These are phyloP conservation scores for Lepidium aucheri DNA, from an alignment of 345 rosid species.

Conservation along the genomic window DNA sequence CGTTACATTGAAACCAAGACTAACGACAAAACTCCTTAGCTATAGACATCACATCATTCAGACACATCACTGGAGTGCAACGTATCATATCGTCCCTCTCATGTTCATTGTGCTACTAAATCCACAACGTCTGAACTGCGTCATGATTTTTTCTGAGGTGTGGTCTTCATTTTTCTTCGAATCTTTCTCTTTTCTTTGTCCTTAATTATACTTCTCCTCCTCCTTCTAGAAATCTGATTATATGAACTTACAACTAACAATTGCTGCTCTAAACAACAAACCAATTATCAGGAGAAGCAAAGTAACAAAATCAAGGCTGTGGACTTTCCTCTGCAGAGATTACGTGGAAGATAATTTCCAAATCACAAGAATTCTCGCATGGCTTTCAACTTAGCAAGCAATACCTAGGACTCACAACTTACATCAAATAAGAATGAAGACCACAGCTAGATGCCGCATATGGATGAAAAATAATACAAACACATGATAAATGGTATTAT, in stretches of 20 bases:
- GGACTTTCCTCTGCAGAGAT: constrained; percentile 78
- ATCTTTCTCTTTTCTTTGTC: constrained; percentile 87
- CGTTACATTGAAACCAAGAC: too few species aligned
- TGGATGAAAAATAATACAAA: too few species aligned
- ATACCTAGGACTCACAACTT: neutral
- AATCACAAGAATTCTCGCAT: constrained; percentile 2
- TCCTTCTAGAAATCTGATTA: constrained; percentile 50
- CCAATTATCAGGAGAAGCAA: neutral
- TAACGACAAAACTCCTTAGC: too few species aligned
- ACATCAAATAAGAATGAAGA: neutral
- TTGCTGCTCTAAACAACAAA: neutral
- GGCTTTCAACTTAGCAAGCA: neutral
- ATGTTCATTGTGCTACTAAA: too few species aligned
- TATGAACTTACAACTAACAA: constrained; percentile 2
- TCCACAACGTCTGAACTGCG: too few species aligned
- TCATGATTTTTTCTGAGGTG: too few species aligned
- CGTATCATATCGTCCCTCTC: too few species aligned
- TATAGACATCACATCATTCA: too few species aligned
- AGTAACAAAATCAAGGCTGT: constrained; percentile 1
- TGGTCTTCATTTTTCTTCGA: constrained; percentile 21
- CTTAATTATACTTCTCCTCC: constrained; percentile 64
- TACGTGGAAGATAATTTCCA: constrained; percentile 37
- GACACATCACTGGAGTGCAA: too few species aligned
- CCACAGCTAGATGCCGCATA: neutral
- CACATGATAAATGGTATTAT: too few species aligned